These are phyloP conservation scores for Fagus sylvatica DNA, from an alignment of 306 rosid genomes.

Conservation along the genomic window DNA sequence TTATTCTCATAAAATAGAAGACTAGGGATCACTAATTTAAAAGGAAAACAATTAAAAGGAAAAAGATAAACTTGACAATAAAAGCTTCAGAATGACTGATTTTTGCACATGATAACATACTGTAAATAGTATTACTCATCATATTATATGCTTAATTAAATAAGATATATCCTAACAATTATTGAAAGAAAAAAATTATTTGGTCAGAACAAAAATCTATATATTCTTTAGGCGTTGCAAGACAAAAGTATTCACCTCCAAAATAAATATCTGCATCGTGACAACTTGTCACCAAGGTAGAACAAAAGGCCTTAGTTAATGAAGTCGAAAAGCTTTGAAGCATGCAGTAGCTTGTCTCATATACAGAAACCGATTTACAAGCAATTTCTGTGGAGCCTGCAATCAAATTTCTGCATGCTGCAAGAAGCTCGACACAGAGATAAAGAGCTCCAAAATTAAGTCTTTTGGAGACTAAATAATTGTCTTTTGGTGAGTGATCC, in stretches of 20 bases:
- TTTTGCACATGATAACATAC: slow-evolving; percentile 22
- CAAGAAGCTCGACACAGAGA: slow-evolving; percentile 70
- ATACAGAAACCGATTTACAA: slow-evolving; percentile 29
- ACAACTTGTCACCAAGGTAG: slow-evolving; percentile 45
- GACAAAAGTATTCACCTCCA: slow-evolving; percentile 63
- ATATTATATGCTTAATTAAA: neutral
- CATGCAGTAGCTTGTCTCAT: slow-evolving; percentile 46
- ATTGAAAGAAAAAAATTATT: neutral
- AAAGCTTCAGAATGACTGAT: slow-evolving; percentile 8
- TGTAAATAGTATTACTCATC: neutral
- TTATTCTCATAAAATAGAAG: slow-evolving; percentile 4
- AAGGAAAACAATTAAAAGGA: neutral
- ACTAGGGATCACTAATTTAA: slow-evolving; percentile 13
- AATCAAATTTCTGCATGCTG: slow-evolving; percentile 64
- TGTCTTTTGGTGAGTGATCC: slow-evolving; percentile 33
- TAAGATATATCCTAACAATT: neutral
- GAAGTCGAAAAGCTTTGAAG: slow-evolving; percentile 51
- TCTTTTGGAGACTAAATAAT: slow-evolving; percentile 25
- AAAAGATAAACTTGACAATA: neutral
- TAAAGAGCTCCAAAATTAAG: slow-evolving; percentile 77
- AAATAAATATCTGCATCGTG: slow-evolving; percentile 55
- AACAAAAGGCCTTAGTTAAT: slow-evolving; percentile 57
- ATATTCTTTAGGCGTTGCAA: neutral
- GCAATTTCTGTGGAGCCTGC: slow-evolving; percentile 36
- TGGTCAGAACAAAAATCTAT: slow-evolving; percentile 10